Evolutionary conservation across 441 rosid species (phyloP).

Genomic region (Corymbia citriodora): DNA sequence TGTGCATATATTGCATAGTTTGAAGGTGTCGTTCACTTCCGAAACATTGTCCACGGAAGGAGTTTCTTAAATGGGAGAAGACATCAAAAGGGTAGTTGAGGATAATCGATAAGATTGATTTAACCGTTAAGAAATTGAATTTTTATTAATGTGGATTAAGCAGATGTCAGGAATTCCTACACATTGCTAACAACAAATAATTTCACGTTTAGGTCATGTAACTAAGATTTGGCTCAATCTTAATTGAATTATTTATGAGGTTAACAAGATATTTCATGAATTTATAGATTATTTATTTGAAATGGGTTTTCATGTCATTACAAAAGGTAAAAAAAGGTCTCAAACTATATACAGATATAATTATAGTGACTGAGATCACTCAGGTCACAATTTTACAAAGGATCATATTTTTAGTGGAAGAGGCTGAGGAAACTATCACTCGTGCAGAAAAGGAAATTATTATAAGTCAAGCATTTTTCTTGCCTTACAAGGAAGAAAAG

Average conservation of each 20-base stretch:
- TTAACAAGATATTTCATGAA: neutral
- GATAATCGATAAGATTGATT: neutral
- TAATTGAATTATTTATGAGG: neutral
- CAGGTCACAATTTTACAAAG: neutral
- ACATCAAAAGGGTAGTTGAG: neutral
- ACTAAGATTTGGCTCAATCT: neutral
- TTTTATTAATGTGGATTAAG: neutral
- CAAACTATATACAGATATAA: neutral
- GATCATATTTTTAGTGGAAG: neutral
- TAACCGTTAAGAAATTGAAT: neutral
- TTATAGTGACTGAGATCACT: neutral
- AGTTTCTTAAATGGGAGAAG: neutral
- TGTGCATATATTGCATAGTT: neutral
- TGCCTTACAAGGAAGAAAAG: neutral
- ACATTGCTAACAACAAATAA: neutral
- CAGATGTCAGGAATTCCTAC: neutral
- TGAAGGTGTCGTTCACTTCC: neutral
- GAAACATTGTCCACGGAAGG: neutral
- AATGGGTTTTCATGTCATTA: neutral
- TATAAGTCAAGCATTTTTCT: neutral
- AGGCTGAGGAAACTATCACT: neutral
- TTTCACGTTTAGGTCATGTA: neutral
- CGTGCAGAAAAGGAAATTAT: neutral
- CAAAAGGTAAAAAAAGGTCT: neutral
- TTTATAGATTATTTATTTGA: neutral